Percentiles rank a stretch among this genome's conserved stretches.
These are phyloP conservation scores for Anastatica hierochuntica DNA, from an alignment of 345 rosid genomes.

Conservation along the genomic window DNA sequence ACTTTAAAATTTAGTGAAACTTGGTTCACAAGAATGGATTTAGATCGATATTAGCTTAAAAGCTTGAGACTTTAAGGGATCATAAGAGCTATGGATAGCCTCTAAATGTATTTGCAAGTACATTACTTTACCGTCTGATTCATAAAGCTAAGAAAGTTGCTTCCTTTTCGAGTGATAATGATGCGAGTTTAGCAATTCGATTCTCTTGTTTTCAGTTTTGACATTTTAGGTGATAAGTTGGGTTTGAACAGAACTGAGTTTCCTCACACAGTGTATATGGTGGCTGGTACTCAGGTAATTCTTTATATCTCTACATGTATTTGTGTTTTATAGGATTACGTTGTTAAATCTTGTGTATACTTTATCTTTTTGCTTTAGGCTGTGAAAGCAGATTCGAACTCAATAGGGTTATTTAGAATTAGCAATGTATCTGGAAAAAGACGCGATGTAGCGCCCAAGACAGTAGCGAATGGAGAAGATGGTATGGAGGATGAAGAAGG, in stretches of 20 bases:
- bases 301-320: constrained; percentile 13
- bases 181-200: not conserved
- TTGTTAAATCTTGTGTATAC: too few relatives aligned
- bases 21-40: not conserved
- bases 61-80: not conserved
- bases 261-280: constrained; percentile 74
- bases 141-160: not conserved
- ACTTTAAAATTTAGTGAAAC: too few relatives aligned
- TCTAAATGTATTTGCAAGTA: too few relatives aligned
- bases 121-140: not conserved
- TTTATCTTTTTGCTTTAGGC: too few relatives aligned
- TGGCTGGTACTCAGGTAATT: constrained; percentile 85
- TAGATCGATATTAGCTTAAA: not conserved
- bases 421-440: constrained; percentile 75
- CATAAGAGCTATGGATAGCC: too few relatives aligned
- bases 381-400: constrained; percentile 60
- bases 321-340: not conserved
- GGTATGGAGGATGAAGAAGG: constrained; percentile 49
- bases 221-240: constrained; percentile 61
- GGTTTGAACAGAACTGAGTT: constrained; percentile 81
- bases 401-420: constrained; percentile 72
- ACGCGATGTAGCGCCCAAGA: constrained; percentile 54
- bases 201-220: constrained; percentile 50
- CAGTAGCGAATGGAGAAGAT: constrained; percentile 32
- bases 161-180: not conserved